A percentile compares a stretch with the other conserved stretches of the same genome.
phyloP scores from a whole-genome alignment of 1,139 yeast genomes.

The Hansenula sp. region DNA sequence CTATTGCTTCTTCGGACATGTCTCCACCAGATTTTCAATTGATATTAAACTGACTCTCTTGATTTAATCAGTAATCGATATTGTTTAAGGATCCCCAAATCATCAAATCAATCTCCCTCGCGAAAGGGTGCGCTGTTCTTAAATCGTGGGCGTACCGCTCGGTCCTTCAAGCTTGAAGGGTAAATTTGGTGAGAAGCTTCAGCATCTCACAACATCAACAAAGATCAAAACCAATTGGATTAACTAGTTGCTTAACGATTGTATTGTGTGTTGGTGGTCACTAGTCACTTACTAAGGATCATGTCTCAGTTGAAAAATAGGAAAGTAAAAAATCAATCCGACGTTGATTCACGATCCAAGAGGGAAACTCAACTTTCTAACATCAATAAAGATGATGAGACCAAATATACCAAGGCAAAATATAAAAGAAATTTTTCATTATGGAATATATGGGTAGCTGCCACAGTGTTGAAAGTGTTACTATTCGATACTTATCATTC shows the following conservation, averaged over 20 bases:
- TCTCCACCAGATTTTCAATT: background rate
- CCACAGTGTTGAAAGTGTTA: slow-evolving; percentile 52
- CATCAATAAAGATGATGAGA: background rate
- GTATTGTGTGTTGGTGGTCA: too few relatives aligned
- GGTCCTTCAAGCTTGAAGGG: background rate
- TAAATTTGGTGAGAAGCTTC: background rate
- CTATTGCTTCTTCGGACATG: slow-evolving; percentile 21
- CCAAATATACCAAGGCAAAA: background rate
- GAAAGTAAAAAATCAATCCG: background rate
- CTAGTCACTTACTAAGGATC: background rate
- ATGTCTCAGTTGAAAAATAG: background rate
- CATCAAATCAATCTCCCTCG: too few relatives aligned
- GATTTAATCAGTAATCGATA: too few relatives aligned
- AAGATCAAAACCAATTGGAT: too few relatives aligned
- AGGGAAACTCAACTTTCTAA: background rate
- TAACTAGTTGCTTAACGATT: too few relatives aligned
- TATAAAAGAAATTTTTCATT: slow-evolving; percentile 38
- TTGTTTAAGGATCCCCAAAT: background rate
- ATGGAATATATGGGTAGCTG: slow-evolving; percentile 65
- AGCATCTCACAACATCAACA: too few relatives aligned
- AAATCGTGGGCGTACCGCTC: background rate
- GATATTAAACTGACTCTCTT: too few relatives aligned
- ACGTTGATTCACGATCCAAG: background rate
- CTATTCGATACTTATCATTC: slow-evolving; percentile 55
- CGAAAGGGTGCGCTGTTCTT: slow-evolving; percentile 1